Base-by-base conservation (phyloP, 371 early-diverging fungal genomes). In the Gilbertella persicaria region DNA sequence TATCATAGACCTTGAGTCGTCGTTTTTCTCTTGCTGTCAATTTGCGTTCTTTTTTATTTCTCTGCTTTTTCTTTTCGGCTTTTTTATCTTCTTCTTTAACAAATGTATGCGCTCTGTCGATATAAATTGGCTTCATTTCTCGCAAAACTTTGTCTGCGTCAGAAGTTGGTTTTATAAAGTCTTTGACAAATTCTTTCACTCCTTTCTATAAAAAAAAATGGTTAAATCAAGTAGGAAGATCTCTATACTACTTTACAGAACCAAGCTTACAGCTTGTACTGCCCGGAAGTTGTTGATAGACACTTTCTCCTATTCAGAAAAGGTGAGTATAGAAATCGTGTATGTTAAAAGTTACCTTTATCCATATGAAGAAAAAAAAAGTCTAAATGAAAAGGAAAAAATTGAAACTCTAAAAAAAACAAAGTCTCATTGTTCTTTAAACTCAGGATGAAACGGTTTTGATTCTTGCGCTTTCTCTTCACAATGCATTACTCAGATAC, bases 1-100 rank as follows among this genome's bases (percentile, higher is more conserved):
- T 78, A 5, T 87, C 85, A 57, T 88, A 88, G 0, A 91, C 69
- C 7, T 78, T 75, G 19, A 85, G 39, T 17, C 55, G 50, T 19
- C 85, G 79, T 33, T 79, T 77, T 50, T 91, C 85, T 50, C 73
- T 78, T 3, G 89, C 76, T 25, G 74, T 87, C 48, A 93, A 49
- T 14, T 60, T 59, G 51, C 72, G 60, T 62, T 72, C 74, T 64
- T 50, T 65, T 62, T 62, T 62, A 48, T 45, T 40, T 53, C 50
- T 62, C 42, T 47, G 39, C 55, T 64, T 43, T 35, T 33, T 60
- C 29, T 46, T 45, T 17, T 47, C 53, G 37, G 52, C 38, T n/a
- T 56, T 62, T 38, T 47, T 50, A 13, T 57, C 63, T 25, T 36
- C 44, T 37, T 63, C 53, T 24, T 57, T 57, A 3, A 53, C 50